Conservation (phyloP, 1,284 basidiomycete species). For the Puccinia coronata region DNA sequence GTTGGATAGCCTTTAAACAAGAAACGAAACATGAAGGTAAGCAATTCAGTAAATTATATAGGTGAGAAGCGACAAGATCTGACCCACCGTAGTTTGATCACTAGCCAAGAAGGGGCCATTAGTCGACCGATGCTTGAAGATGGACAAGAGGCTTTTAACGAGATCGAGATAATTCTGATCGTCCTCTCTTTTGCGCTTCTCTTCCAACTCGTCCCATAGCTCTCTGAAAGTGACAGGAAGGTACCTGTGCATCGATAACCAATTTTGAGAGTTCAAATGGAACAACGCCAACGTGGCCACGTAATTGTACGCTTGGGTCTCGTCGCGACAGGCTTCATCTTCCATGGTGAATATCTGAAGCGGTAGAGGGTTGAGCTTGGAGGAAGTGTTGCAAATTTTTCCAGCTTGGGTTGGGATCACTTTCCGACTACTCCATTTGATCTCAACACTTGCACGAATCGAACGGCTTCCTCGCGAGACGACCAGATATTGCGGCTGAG, state of each 20-base stretch:
- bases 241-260: constrained; percentile 57
- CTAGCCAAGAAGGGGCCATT: not conserved
- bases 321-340: constrained; percentile 76
- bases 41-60: not conserved
- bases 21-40: not conserved
- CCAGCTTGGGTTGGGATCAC: constrained; percentile 66
- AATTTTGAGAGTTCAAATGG: constrained; percentile 55
- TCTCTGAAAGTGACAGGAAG: constrained; percentile 82
- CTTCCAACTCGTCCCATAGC: constrained; percentile 89
- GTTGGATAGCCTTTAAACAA: not conserved
- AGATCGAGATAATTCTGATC: constrained; percentile 68
- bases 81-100: constrained; percentile 16
- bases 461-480: constrained; percentile 54
- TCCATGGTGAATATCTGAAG: constrained; percentile 73
- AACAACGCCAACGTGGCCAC: constrained; percentile 78
- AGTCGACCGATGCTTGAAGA: constrained; percentile 26
- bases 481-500: constrained; percentile 52
- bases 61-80: not conserved
- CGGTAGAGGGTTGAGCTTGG: constrained; percentile 62
- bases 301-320: constrained; percentile 83
- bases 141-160: constrained; percentile 62
- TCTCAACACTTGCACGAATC: constrained; percentile 56
- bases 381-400: constrained; percentile 69
- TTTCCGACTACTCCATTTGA: constrained; percentile 54
- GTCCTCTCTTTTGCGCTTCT: constrained; percentile 66